Evolutionary conservation across 306 rosid genomes (phyloP).

Genomic region (Begonia loranthoides): DNA sequence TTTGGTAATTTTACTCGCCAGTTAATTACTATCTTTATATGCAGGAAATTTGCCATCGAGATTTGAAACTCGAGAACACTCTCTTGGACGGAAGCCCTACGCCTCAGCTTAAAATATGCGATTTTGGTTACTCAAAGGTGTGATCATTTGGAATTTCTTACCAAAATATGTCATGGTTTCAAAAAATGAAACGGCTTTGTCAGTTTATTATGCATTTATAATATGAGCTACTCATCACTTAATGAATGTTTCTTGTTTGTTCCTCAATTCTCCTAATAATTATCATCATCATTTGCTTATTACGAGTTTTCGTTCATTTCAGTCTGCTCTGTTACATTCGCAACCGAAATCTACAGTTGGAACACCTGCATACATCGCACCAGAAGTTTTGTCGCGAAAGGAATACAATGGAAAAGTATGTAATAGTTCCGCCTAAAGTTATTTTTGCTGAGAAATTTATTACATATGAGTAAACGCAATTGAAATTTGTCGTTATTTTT

Average conservation of each 20-base stretch:
- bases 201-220: background rate
- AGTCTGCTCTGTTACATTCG: constrained; percentile 84
- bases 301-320: constrained; percentile 7
- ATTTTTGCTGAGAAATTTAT: background rate
- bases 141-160: too few species aligned
- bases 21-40: constrained; percentile 1
- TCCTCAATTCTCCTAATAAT: background rate
- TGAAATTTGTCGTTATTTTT: constrained; percentile 13
- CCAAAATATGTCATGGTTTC: too few species aligned
- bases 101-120: constrained; percentile 82
- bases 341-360: constrained; percentile 87
- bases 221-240: background rate
- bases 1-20: background rate
- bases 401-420: constrained; percentile 89
- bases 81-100: constrained; percentile 78
- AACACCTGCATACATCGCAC: constrained; percentile 94
- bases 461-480: too few species aligned
- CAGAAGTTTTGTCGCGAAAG: constrained; percentile 65
- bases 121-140: constrained; percentile 96
- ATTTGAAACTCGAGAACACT: constrained; percentile 84
- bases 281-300: background rate
- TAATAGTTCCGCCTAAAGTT: background rate
- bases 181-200: too few species aligned
- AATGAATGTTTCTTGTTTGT: background rate
- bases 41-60: constrained; percentile 94